Evolutionary conservation across 371 early-diverging fungal genomes (phyloP).

Genomic region (Mycotypha africana): DNA sequence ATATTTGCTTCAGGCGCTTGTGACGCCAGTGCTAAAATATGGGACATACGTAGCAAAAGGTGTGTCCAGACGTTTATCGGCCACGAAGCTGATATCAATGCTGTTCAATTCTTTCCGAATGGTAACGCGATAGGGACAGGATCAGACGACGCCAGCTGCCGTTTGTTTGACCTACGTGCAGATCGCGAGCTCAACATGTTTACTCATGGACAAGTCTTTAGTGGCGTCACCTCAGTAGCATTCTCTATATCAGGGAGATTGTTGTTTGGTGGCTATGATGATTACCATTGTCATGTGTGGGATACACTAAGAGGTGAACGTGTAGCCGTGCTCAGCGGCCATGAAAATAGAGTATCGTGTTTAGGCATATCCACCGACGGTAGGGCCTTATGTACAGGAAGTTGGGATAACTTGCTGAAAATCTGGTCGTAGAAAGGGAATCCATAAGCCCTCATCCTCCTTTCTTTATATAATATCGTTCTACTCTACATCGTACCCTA

Average conservation of each 20-base stretch:
- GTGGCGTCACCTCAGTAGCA: constrained; percentile 95
- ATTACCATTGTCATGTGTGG: constrained; percentile 98
- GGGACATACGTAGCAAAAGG: constrained; percentile 93
- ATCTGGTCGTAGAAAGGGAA: constrained; percentile 38
- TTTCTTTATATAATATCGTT: too few relatives aligned
- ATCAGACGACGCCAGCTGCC: constrained; percentile 96
- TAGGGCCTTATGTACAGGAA: constrained; percentile 96
- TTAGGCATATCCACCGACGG: constrained; percentile 94
- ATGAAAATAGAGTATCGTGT: constrained; percentile 97
- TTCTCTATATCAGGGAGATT: constrained; percentile 94
- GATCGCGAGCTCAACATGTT: constrained; percentile 95
- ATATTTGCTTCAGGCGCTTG: constrained; percentile 97
- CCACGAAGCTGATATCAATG: constrained; percentile 96
- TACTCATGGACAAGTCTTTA: constrained; percentile 90
- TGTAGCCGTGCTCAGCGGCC: constrained; percentile 91
- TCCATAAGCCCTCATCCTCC: too few relatives aligned
- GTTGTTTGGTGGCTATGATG: constrained; percentile 96
- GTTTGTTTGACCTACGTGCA: constrained; percentile 94
- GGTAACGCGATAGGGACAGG: constrained; percentile 96
- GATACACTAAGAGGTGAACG: constrained; percentile 94
- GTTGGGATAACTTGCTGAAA: constrained; percentile 96
- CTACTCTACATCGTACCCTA: too few relatives aligned
- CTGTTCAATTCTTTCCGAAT: constrained; percentile 97
- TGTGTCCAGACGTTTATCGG: constrained; percentile 97
- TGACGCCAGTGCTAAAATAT: constrained; percentile 96